Conservation (phyloP, 345 rosid species). For the Schrenkiella parvula region DNA sequence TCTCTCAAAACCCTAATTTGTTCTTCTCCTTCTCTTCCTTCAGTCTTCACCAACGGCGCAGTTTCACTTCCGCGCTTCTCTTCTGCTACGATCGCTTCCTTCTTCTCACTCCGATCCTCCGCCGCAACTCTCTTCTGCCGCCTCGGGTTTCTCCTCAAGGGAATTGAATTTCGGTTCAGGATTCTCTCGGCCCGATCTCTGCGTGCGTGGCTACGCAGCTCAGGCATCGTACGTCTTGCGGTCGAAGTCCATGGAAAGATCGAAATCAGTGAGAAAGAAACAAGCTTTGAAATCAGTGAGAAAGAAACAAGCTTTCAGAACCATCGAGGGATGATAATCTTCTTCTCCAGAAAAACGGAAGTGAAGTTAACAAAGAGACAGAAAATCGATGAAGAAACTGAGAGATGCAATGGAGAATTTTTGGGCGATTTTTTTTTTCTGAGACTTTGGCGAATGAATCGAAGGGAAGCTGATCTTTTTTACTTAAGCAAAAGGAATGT, state of each 20-base stretch:
- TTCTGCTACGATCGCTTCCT: slow-evolving; percentile 22
- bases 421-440: not conserved
- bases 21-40: slow-evolving; percentile 6
- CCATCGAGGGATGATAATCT: slow-evolving; percentile 8
- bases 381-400: not conserved
- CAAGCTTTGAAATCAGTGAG: too few relatives aligned
- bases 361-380: slow-evolving; percentile 10
- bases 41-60: slow-evolving; percentile 23
- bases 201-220: slow-evolving; percentile 47
- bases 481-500: not conserved
- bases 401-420: not conserved
- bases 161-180: slow-evolving; percentile 32
- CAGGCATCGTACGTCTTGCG: slow-evolving; percentile 44
- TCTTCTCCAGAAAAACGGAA: not conserved
- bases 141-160: slow-evolving; percentile 27
- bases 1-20: slow-evolving; percentile 28
- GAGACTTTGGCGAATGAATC: slow-evolving; percentile 8
- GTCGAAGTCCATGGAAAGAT: slow-evolving; percentile 28
- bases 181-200: slow-evolving; percentile 33
- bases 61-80: slow-evolving; percentile 13
- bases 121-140: slow-evolving; percentile 24
- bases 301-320: slow-evolving; percentile 45
- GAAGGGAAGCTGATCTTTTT: not conserved
- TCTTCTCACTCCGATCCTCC: slow-evolving; percentile 1
- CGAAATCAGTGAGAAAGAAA: not conserved